A percentile compares a stretch with the other conserved stretches of the same genome.
Evolutionary conservation across 441 rosid genomes (phyloP).

Genomic region (Erysimum cheiri): DNA sequence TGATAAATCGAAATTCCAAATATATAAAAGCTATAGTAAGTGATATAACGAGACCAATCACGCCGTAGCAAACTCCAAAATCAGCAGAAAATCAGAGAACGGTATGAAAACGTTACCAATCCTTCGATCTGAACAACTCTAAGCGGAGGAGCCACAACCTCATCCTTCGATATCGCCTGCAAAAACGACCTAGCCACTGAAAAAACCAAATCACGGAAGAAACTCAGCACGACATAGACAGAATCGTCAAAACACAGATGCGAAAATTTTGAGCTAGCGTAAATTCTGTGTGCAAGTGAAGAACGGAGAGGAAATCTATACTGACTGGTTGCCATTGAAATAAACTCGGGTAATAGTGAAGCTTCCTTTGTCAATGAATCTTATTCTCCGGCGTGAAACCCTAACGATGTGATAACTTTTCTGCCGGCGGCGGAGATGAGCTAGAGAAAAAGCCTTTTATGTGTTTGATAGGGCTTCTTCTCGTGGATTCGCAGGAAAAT

Average conservation of each 20-base stretch:
- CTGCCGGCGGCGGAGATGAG: conserved; percentile 40
- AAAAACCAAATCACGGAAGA: conserved; percentile 25
- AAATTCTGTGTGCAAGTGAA: conserved; percentile 12
- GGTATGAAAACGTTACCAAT: conserved; percentile 51
- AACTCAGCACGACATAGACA: not conserved
- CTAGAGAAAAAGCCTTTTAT: conserved; percentile 17
- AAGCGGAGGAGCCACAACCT: conserved; percentile 79
- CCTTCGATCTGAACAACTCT: conserved; percentile 99
- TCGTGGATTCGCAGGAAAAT: not conserved
- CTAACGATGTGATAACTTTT: conserved; percentile 3
- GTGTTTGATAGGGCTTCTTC: conserved; percentile 41
- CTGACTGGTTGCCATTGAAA: conserved; percentile 46
- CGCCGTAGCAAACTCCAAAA: not conserved
- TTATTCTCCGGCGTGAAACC: conserved; percentile 39
- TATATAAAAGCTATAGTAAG: not conserved
- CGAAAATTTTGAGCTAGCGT: not conserved
- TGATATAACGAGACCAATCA: not conserved
- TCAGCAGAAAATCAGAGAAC: not conserved
- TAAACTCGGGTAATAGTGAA: not conserved
- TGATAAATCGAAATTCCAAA: not conserved
- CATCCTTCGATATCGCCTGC: conserved; percentile 87
- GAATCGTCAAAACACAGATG: conserved; percentile 10
- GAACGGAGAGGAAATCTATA: not conserved
- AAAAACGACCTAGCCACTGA: conserved; percentile 74
- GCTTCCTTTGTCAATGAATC: not conserved